Evolutionary conservation across 2,329 filamentous ascomycete genomes (phyloP).

Genomic region (Paecilomyces sp.): DNA sequence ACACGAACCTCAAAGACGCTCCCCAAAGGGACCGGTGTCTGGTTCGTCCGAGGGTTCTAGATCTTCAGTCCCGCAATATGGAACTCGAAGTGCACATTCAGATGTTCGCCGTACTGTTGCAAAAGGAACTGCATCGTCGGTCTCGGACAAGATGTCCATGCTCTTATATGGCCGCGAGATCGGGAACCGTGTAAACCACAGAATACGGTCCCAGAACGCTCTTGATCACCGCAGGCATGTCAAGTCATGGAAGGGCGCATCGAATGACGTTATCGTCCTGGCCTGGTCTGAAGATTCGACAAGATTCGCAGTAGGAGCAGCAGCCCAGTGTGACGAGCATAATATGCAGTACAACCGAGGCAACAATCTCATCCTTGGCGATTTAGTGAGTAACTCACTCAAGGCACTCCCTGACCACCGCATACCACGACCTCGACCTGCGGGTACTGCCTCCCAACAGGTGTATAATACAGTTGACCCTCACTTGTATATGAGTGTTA

Average conservation of each 20-base stretch:
- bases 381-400: conserved; percentile 34
- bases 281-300: conserved; percentile 51
- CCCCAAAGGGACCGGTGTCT: not conserved
- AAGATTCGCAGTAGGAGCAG: conserved; percentile 50
- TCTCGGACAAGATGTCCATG: conserved; percentile 5
- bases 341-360: conserved; percentile 56
- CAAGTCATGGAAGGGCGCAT: conserved; percentile 50
- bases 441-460: conserved; percentile 33
- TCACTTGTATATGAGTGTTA: conserved; percentile 51
- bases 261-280: conserved; percentile 50
- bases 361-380: conserved; percentile 51
- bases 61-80: not conserved
- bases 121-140: not conserved
- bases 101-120: not conserved
- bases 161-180: conserved; percentile 25
- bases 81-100: conserved; percentile 8
- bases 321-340: conserved; percentile 47
- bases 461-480: conserved; percentile 45
- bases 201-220: conserved; percentile 15
- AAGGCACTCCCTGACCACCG: conserved; percentile 50
- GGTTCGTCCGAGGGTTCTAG: not conserved
- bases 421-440: conserved; percentile 32
- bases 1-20: not conserved
- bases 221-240: conserved; percentile 35
- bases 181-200: conserved; percentile 9